Conservation (phyloP, 129 eudicot species). For the Chrysanthemum makinoi region DNA sequence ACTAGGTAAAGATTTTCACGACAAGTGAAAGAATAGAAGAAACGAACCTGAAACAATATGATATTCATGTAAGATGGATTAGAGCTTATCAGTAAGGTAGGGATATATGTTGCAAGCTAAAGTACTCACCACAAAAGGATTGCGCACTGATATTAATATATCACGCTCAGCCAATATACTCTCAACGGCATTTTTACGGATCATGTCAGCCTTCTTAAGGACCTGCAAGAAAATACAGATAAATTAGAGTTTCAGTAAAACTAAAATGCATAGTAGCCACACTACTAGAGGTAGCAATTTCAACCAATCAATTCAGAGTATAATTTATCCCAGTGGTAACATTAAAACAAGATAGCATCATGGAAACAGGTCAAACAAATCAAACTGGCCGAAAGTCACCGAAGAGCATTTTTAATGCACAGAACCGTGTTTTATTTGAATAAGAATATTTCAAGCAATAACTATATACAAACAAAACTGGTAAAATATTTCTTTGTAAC, state of each 20-base stretch:
- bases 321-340: not conserved
- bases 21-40: slow-evolving; percentile 95
- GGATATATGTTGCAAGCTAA: slow-evolving; percentile 22
- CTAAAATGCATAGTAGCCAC: slow-evolving; percentile 11
- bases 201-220: slow-evolving; percentile 95
- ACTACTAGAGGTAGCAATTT: slow-evolving; percentile 1
- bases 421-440: not conserved
- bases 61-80: slow-evolving; percentile 25
- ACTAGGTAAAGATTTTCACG: slow-evolving; percentile 97
- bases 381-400: not conserved
- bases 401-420: not conserved
- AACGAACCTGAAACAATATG: slow-evolving; percentile 67
- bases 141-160: slow-evolving; percentile 90
- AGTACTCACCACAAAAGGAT: slow-evolving; percentile 96
- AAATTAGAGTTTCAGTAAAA: slow-evolving; percentile 13
- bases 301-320: not conserved
- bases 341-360: not conserved
- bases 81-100: not conserved
- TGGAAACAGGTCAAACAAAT: not conserved
- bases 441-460: not conserved
- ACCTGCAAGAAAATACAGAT: slow-evolving; percentile 49
- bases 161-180: slow-evolving; percentile 97
- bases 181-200: slow-evolving; percentile 97
- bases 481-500: not conserved
- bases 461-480: not conserved